Base-by-base conservation (phyloP, 1,284 basidiomycete species). In the Microbotryum lychnidis-dioicae region DNA sequence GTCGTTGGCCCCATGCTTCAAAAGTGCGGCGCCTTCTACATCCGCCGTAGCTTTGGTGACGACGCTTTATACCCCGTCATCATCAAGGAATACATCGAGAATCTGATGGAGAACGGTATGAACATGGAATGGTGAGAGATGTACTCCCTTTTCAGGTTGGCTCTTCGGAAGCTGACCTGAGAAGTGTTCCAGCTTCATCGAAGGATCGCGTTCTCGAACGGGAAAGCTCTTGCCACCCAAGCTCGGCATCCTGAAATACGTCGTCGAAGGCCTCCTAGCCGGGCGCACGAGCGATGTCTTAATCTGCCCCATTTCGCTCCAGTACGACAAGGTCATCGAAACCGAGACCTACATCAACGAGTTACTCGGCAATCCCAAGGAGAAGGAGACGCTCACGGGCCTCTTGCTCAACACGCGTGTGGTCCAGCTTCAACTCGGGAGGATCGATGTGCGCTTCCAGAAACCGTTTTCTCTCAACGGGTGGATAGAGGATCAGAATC, bases 271-370 rank as follows among this genome's bases (percentile, higher is more conserved):
- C n/a, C 52, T 65, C 31, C 63, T 65, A 21, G 55, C 23, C 18
- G 71, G 72, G 2, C 66, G 74, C 21, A 74, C 72, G 1, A 69
- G 71, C 9, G 75, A 76, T 52, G 72, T 75, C 7, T 74, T 71
- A 68, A 69, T 76, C 54, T 75, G 74, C 59, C 75, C 75, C 1
- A 72, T 76, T 58, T 73, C 70, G 45, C 63, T 76, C 18, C 75
- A 76, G 58, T 76, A 76, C 65, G 75, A 76, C 66, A 72, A 72
- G 55, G 75, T 76, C 46, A 75, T 76, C 54, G 75, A 76, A 60
- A 72, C 72, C 5, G 75, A 75, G 29, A 72, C 69, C n/a, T 76
- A 76, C 58, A 69, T 75, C 6, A 71, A 72, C 31, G 75, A 76
- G 67, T 68, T 76, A 23, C 70, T 76, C 1, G 75, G 75, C 31